A percentile compares a stretch with the other conserved stretches of the same genome.
Evolutionary conservation across 2,329 filamentous ascomycete genomes (phyloP).

Genomic region (Diplodia mutila): DNA sequence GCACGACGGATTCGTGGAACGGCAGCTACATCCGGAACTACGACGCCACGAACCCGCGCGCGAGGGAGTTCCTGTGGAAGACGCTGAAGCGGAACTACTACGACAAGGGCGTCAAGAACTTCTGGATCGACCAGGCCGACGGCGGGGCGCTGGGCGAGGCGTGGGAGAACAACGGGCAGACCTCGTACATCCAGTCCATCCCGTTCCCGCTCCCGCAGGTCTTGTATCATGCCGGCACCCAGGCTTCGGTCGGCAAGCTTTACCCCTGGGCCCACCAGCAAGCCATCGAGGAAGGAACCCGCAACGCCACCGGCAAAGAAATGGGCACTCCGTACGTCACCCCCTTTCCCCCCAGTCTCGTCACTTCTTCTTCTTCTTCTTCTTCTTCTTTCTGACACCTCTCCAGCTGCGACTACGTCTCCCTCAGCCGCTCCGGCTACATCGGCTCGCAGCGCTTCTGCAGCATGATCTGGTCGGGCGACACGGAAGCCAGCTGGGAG

Average conservation of each 20-base stretch:
- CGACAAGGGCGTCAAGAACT: constrained; percentile 39
- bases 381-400: not conserved
- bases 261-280: constrained; percentile 39
- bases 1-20: constrained; percentile 38
- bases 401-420: constrained; percentile 32
- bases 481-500: constrained; percentile 37
- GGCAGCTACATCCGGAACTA: constrained; percentile 38
- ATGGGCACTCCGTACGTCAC: constrained; percentile 29
- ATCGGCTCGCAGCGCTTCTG: constrained; percentile 40
- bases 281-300: constrained; percentile 37
- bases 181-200: constrained; percentile 35
- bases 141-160: constrained; percentile 43
- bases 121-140: constrained; percentile 43
- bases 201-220: constrained; percentile 36
- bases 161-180: constrained; percentile 44
- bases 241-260: constrained; percentile 34
- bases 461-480: constrained; percentile 39
- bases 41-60: constrained; percentile 38
- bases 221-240: constrained; percentile 38
- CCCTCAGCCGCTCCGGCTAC: constrained; percentile 36
- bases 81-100: constrained; percentile 37
- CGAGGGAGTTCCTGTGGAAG: constrained; percentile 37
- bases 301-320: constrained; percentile 34
- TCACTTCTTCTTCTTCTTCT: too few relatives aligned
- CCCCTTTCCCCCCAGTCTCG: not conserved